Evolutionary conservation across 2,329 filamentous ascomycete genomes (phyloP).

Genomic region (Pseudogymnoascus sp.): DNA sequence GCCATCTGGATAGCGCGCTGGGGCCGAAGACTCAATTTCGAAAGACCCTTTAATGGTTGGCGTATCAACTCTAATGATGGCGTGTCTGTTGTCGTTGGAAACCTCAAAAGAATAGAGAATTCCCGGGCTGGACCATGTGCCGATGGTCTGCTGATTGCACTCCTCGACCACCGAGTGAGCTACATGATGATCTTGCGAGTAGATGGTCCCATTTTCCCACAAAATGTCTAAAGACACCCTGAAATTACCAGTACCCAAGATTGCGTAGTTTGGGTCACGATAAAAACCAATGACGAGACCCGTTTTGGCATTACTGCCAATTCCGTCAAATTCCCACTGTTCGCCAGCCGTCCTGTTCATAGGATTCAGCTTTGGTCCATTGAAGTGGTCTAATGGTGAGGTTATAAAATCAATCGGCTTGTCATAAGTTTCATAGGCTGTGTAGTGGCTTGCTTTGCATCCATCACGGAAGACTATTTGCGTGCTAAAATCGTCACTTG

Average conservation of each 20-base stretch:
- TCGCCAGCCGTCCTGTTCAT: slow-evolving; percentile 25
- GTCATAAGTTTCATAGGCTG: not conserved
- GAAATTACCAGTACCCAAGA: slow-evolving; percentile 26
- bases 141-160: slow-evolving; percentile 14
- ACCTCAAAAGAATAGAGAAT: not conserved
- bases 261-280: slow-evolving; percentile 26
- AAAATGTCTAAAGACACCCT: slow-evolving; percentile 23
- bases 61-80: not conserved
- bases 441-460: not conserved
- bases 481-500: not conserved
- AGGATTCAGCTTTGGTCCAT: slow-evolving; percentile 20
- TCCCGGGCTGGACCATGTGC: not conserved
- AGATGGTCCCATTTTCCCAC: slow-evolving; percentile 20
- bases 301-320: slow-evolving; percentile 21
- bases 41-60: slow-evolving; percentile 14
- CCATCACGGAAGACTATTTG: not conserved
- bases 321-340: slow-evolving; percentile 29
- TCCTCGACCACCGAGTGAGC: slow-evolving; percentile 20
- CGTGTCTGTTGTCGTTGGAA: not conserved
- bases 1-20: slow-evolving; percentile 16
- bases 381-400: slow-evolving; percentile 1
- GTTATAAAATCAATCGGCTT: slow-evolving; percentile 15
- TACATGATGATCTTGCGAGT: slow-evolving; percentile 23
- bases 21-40: slow-evolving; percentile 16
- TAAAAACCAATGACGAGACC: slow-evolving; percentile 27